Conservation (phyloP, 2,329 filamentous ascomycete genomes). For the Paradendryphiella salina region DNA sequence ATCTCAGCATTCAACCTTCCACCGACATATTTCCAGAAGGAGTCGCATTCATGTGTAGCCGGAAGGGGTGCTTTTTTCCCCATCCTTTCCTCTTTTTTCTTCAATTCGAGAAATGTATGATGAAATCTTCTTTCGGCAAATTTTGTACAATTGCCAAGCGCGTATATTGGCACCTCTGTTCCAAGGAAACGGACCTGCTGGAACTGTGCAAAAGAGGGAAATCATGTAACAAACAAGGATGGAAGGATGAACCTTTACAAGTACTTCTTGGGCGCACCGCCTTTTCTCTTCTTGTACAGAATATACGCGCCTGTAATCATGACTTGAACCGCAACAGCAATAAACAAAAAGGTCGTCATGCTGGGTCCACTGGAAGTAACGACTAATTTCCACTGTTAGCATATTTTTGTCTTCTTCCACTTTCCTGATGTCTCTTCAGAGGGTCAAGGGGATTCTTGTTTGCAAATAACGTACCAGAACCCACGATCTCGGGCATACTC, state of each 20-base stretch:
- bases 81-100: no score
- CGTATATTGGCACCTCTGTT: no score
- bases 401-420: not conserved
- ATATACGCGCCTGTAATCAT: conserved; percentile 70
- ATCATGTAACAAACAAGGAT: not conserved
- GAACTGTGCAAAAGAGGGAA: no score
- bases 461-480: conserved; percentile 56
- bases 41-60: no score
- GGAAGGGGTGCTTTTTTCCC: no score
- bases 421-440: not conserved
- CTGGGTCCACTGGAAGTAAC: conserved; percentile 59
- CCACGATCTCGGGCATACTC: conserved; percentile 55
- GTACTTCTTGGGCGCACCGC: conserved; percentile 86
- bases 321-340: conserved; percentile 75
- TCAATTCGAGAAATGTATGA: no score
- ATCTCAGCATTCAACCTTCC: no score
- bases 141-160: no score
- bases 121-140: no score
- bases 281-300: conserved; percentile 77
- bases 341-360: conserved; percentile 66
- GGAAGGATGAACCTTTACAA: conserved; percentile 53
- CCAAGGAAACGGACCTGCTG: no score
- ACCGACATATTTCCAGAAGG: no score
- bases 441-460: no score
- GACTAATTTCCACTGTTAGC: conserved; percentile 44